These are phyloP conservation scores for Fusarium sp. DNA, from an alignment of 2,329 filamentous ascomycete species.

Conservation along the genomic window DNA sequence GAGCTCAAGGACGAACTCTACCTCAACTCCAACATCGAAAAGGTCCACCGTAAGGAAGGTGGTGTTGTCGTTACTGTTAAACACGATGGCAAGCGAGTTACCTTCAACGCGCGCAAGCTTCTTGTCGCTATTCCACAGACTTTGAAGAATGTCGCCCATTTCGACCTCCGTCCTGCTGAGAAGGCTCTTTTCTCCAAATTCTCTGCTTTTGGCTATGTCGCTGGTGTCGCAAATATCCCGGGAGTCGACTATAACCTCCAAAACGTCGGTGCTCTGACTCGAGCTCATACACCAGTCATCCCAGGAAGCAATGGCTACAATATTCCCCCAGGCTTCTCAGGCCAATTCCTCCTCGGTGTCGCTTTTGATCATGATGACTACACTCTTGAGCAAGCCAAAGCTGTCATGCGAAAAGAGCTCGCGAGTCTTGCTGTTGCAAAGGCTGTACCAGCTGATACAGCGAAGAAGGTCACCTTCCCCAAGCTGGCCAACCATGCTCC, in stretches of 20 bases:
- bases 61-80: slow-evolving; percentile 10
- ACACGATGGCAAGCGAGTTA: background rate
- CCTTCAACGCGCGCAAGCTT: slow-evolving; percentile 28
- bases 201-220: slow-evolving; percentile 20
- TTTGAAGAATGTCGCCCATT: slow-evolving; percentile 11
- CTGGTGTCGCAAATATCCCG: slow-evolving; percentile 21
- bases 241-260: slow-evolving; percentile 13
- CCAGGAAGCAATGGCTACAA: slow-evolving; percentile 25
- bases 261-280: slow-evolving; percentile 30
- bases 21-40: slow-evolving; percentile 23
- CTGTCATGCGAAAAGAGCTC: slow-evolving; percentile 21
- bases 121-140: slow-evolving; percentile 36
- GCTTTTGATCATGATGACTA: slow-evolving; percentile 17
- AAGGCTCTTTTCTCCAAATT: slow-evolving; percentile 30
- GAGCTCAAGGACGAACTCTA: slow-evolving; percentile 7
- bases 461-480: slow-evolving; percentile 14
- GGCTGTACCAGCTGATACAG: background rate
- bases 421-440: slow-evolving; percentile 6
- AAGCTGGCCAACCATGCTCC: slow-evolving; percentile 24
- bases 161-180: slow-evolving; percentile 17
- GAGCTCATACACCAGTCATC: slow-evolving; percentile 1
- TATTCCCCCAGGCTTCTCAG: background rate
- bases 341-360: slow-evolving; percentile 10
- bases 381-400: slow-evolving; percentile 3
- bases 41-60: background rate